These are phyloP conservation scores for Cladosporium sp. DNA, from an alignment of 2,329 filamentous ascomycete genomes.

Conservation along the genomic window DNA sequence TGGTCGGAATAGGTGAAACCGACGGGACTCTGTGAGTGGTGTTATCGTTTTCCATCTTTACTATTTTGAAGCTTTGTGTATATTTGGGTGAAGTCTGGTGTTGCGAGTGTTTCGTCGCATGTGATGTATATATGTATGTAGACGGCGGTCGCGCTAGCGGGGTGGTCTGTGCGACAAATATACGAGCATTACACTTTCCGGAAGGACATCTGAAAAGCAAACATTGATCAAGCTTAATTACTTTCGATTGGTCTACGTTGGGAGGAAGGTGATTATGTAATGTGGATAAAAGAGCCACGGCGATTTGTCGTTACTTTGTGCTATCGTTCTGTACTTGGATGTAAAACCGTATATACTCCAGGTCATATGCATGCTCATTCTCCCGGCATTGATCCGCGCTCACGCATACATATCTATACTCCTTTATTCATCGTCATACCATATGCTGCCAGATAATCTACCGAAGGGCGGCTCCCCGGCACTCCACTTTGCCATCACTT, in stretches of 20 bases:
- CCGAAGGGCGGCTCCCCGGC: too few relatives aligned
- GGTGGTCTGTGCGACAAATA: neutral
- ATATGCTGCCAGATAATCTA: too few relatives aligned
- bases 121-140: neutral
- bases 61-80: neutral
- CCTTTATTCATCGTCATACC: neutral
- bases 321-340: too few relatives aligned
- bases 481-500: neutral
- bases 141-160: neutral
- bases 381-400: too few relatives aligned
- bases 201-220: neutral
- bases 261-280: neutral
- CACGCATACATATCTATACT: too few relatives aligned
- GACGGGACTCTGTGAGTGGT: neutral
- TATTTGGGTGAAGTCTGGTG: neutral
- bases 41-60: neutral
- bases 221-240: neutral
- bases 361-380: too few relatives aligned
- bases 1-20: slow-evolving; percentile 4
- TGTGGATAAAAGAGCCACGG: too few relatives aligned
- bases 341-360: too few relatives aligned
- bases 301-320: too few relatives aligned
- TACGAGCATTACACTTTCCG: neutral
- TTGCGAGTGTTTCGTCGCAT: neutral
- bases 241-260: neutral